Conservation (phyloP, 2,329 filamentous ascomycete species). For the Drechslerella coelobrocha region DNA sequence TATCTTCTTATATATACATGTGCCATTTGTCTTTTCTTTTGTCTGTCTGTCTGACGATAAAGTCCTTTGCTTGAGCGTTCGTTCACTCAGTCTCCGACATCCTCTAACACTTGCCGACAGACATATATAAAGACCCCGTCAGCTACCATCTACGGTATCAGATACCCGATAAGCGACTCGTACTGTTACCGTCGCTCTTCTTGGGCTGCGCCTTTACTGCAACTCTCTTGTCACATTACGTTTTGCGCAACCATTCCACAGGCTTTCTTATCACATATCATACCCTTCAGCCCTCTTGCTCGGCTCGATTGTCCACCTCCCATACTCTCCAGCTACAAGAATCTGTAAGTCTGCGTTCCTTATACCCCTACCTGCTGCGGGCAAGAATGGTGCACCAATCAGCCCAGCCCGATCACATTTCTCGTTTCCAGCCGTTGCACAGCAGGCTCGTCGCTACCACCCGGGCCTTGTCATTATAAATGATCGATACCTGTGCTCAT, state of each 20-base stretch:
- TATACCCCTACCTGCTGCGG: conserved; percentile 22
- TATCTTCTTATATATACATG: background rate
- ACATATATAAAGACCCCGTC: background rate
- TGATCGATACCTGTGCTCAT: conserved; percentile 4
- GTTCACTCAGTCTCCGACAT: conserved; percentile 1
- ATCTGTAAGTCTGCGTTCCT: conserved; percentile 46
- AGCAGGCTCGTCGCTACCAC: conserved; percentile 26
- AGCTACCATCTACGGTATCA: conserved; percentile 22
- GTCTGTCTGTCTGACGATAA: background rate
- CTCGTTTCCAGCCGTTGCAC: conserved; percentile 48
- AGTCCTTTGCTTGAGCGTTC: background rate
- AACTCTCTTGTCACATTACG: conserved; percentile 49
- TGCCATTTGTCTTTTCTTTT: background rate
- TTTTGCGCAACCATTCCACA: conserved; percentile 50
- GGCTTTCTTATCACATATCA: conserved; percentile 38
- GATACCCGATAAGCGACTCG: conserved; percentile 41
- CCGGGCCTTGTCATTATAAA: conserved; percentile 32
- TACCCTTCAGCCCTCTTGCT: conserved; percentile 32
- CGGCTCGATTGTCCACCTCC: conserved; percentile 21
- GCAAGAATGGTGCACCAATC: conserved; percentile 39
- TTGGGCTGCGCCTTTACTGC: conserved; percentile 3
- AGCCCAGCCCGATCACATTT: conserved; percentile 39
- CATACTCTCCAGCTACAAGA: conserved; percentile 9
- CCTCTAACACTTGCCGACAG: background rate
- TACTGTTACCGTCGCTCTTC: conserved; percentile 9